These are phyloP conservation scores for Kalaharituber pfeilii DNA, from an alignment of 2,329 filamentous ascomycete species.

Conservation along the genomic window DNA sequence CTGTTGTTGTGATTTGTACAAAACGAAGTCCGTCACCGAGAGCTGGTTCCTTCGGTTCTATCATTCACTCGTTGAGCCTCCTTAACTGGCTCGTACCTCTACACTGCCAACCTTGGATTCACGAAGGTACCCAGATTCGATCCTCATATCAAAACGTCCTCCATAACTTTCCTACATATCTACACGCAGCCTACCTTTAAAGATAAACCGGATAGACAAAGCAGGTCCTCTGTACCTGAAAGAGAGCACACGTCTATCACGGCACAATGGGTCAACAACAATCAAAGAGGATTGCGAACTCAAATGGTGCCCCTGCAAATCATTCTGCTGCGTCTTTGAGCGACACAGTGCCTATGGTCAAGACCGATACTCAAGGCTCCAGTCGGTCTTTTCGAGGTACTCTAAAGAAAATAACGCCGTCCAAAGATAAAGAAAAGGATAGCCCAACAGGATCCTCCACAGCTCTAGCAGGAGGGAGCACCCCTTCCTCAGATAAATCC, in stretches of 20 bases:
- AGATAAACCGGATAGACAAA: conserved; percentile 1
- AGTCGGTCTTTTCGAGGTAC: conserved; percentile 21
- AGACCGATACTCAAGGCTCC: conserved; percentile 19
- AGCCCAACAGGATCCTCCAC: conserved; percentile 15
- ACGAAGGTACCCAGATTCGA: conserved; percentile 2
- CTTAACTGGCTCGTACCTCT: conserved; percentile 19
- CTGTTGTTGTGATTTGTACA: conserved; percentile 15
- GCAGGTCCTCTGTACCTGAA: conserved; percentile 6
- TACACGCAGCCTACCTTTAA: conserved; percentile 4
- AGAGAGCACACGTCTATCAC: conserved; percentile 4
- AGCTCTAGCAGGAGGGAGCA: conserved; percentile 11
- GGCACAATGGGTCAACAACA: conserved; percentile 21
- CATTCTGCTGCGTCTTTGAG: conserved; percentile 13
- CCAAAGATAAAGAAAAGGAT: conserved; percentile 10
- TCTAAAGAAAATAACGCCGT: conserved; percentile 21
- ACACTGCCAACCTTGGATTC: conserved; percentile 7
- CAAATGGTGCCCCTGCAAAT: conserved; percentile 13
- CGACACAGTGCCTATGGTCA: conserved; percentile 17
- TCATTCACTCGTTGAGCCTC: conserved; percentile 22
- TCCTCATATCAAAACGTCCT: conserved; percentile 4
- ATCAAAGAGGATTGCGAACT: conserved; percentile 20
- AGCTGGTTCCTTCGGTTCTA: conserved; percentile 21
- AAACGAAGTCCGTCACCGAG: conserved; percentile 18
- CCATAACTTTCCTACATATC: background rate
- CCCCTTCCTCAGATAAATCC: conserved; percentile 3